Conservation (phyloP, 345 rosid species). For the Stellera chamaejasme region DNA sequence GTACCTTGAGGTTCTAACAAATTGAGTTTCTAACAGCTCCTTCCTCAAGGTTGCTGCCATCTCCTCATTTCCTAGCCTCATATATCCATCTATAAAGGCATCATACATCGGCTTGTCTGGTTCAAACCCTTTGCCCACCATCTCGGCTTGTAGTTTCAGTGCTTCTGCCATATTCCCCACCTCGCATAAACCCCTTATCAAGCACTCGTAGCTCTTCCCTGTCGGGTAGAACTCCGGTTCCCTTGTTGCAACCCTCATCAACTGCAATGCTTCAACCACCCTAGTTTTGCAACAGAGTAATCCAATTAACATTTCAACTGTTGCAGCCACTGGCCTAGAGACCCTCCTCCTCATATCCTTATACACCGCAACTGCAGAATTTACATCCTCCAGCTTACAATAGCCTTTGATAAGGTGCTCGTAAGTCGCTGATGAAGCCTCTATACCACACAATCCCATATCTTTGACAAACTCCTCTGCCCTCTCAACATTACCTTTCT, state of each 20-base stretch:
- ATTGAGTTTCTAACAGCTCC: slow-evolving; percentile 51
- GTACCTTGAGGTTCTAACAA: slow-evolving; percentile 32
- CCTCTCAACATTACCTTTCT: slow-evolving; percentile 36
- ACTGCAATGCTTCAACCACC: slow-evolving; percentile 43
- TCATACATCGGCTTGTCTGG: slow-evolving; percentile 44
- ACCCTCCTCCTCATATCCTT: slow-evolving; percentile 51
- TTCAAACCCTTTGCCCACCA: slow-evolving; percentile 74
- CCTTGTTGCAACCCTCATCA: slow-evolving; percentile 30
- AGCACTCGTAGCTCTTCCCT: slow-evolving; percentile 43
- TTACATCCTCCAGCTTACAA: slow-evolving; percentile 45
- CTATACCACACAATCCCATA: slow-evolving; percentile 46
- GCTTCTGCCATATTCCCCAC: slow-evolving; percentile 67
- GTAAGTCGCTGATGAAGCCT: slow-evolving; percentile 35
- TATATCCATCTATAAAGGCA: slow-evolving; percentile 56
- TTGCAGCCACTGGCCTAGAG: slow-evolving; percentile 35
- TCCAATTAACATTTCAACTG: slow-evolving; percentile 36
- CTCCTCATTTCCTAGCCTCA: slow-evolving; percentile 39
- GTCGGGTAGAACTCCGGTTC: slow-evolving; percentile 35
- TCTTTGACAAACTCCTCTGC: slow-evolving; percentile 50
- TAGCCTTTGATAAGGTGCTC: slow-evolving; percentile 62
- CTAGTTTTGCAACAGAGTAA: slow-evolving; percentile 37
- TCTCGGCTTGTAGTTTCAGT: slow-evolving; percentile 66
- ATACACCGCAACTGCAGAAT: slow-evolving; percentile 43
- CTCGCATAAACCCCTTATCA: slow-evolving; percentile 51
- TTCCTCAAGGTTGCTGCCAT: slow-evolving; percentile 42